Conservation (phyloP, 495 filamentous ascomycete genomes). For the Melanomma pulvis-pyrius region DNA sequence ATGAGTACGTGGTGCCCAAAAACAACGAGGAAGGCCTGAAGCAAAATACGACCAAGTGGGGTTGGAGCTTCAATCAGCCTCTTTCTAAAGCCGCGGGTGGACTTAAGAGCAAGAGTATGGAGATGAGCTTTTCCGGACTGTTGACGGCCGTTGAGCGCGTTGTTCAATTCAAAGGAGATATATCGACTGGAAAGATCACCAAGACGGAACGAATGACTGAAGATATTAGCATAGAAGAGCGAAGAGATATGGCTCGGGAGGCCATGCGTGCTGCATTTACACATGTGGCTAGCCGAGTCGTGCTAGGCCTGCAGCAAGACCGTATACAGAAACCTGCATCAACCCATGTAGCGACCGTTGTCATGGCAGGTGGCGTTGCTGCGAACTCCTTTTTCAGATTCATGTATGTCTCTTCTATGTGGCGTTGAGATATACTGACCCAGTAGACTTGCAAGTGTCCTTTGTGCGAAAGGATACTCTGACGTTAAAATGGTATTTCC, state of each 20-base stretch:
- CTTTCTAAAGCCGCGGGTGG: conserved; percentile 51
- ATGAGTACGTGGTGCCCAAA: conserved; percentile 48
- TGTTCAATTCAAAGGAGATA: conserved; percentile 45
- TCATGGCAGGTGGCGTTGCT: conserved; percentile 88
- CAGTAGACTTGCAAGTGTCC: conserved; percentile 31
- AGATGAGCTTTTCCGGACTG: conserved; percentile 69
- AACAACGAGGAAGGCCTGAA: conserved; percentile 58
- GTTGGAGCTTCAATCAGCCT: conserved; percentile 62
- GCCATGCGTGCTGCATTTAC: conserved; percentile 83
- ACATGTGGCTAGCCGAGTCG: conserved; percentile 73
- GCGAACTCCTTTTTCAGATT: conserved; percentile 74
- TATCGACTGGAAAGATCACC: conserved; percentile 24
- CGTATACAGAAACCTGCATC: conserved; percentile 3
- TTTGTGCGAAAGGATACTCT: conserved; percentile 65
- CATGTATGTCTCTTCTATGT: conserved; percentile 46
- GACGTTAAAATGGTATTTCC: conserved; percentile 71
- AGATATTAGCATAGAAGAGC: conserved; percentile 52
- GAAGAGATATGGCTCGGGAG: conserved; percentile 66
- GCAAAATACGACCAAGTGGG: conserved; percentile 50
- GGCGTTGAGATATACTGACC: not conserved
- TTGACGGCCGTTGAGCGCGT: conserved; percentile 57
- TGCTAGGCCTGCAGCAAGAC: conserved; percentile 63
- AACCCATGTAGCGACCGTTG: conserved; percentile 59
- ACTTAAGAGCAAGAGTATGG: conserved; percentile 46
- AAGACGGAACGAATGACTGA: conserved; percentile 11